phyloP scores from a whole-genome alignment of 164 flowering plant species.

The Dillenia suffruticosa region DNA sequence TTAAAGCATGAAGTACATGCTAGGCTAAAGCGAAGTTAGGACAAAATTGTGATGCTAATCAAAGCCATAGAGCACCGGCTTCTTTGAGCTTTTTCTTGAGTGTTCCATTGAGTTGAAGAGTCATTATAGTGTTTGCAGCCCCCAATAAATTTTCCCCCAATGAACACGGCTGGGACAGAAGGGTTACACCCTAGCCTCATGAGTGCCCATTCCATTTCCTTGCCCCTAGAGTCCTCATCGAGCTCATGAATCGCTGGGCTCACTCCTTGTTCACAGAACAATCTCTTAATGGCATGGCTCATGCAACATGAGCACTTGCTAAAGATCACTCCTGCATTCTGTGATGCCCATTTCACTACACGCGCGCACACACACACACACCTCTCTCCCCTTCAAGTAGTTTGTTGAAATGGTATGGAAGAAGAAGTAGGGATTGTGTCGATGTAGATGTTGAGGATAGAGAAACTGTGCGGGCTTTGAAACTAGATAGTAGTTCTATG shows the following conservation, averaged over 20 bases:
- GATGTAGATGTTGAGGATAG: not conserved
- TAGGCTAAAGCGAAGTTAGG: not conserved
- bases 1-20: no score
- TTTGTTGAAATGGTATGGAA: no score
- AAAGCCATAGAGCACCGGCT: constrained; percentile 58
- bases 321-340: constrained; percentile 50
- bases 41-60: not conserved
- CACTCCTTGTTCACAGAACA: constrained; percentile 52
- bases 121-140: constrained; percentile 39
- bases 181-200: constrained; percentile 42
- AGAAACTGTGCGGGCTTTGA: not conserved
- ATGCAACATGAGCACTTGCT: constrained; percentile 50
- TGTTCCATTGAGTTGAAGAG: constrained; percentile 49
- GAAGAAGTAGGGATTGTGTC: no score
- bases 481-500: not conserved
- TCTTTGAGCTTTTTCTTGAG: constrained; percentile 44
- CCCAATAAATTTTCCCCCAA: constrained; percentile 50
- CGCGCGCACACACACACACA: no score
- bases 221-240: constrained; percentile 38
- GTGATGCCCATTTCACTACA: constrained; percentile 32
- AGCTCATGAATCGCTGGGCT: constrained; percentile 44
- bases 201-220: constrained; percentile 53
- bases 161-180: constrained; percentile 49
- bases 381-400: no score
- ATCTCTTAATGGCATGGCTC: constrained; percentile 46